A percentile compares a stretch with the other conserved stretches of the same genome.
Conservation (phyloP, 768 basidiomycete genomes). For the Pholiota molesta region DNA sequence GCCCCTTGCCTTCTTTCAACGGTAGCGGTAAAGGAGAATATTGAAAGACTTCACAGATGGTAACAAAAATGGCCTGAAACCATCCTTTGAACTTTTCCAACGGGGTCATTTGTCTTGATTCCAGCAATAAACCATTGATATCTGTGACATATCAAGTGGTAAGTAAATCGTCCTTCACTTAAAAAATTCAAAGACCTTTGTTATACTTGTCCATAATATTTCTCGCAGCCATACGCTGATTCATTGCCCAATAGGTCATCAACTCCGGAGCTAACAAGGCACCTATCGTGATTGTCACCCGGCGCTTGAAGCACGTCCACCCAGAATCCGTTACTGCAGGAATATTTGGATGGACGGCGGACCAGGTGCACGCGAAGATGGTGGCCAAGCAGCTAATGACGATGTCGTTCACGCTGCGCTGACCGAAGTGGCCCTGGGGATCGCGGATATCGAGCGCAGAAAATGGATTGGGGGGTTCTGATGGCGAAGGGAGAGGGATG, state of each 20-base stretch:
- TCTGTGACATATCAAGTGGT: neutral
- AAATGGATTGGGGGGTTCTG: neutral
- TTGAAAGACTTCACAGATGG: too few species aligned
- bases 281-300: neutral
- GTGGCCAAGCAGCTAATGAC: constrained; percentile 12
- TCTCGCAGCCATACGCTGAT: too few species aligned
- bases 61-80: too few species aligned
- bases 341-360: constrained; percentile 18
- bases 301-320: neutral
- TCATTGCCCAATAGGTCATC: too few species aligned
- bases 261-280: too few species aligned
- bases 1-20: neutral
- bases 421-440: neutral
- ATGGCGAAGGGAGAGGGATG: neutral
- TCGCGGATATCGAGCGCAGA: too few species aligned
- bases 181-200: neutral
- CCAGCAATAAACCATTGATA: neutral
- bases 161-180: too few species aligned
- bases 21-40: neutral
- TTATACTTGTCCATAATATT: too few species aligned
- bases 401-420: neutral
- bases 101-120: too few species aligned
- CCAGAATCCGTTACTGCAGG: neutral
- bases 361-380: constrained; percentile 13
- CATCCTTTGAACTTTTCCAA: too few species aligned